Conservation (phyloP, 257 asterid genomes). For the Scutellaria barbata region DNA sequence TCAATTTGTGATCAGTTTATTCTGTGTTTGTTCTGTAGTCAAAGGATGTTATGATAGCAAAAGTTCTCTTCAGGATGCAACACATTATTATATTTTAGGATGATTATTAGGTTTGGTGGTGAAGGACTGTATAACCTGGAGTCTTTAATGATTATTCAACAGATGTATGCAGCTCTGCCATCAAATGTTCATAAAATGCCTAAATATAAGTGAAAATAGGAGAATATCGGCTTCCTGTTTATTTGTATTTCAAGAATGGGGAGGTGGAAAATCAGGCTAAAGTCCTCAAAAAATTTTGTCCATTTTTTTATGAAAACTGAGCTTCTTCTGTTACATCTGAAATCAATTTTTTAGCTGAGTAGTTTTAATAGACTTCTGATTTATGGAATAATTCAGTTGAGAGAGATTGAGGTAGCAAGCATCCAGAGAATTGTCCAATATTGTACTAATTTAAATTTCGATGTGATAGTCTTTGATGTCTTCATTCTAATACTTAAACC, state of each 20-base stretch:
- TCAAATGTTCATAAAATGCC: constrained; percentile 7
- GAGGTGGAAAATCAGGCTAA: constrained; percentile 3
- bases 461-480: constrained; percentile 6
- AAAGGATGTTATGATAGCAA: constrained; percentile 6
- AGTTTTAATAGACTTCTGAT: constrained; percentile 4
- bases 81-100: neutral
- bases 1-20: neutral
- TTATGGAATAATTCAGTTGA: constrained; percentile 10
- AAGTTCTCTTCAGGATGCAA: neutral
- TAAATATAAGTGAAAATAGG: constrained; percentile 7
- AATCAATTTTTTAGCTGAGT: constrained; percentile 8
- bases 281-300: neutral
- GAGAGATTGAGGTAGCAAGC: constrained; percentile 6
- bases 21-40: neutral
- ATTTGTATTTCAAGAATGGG: neutral
- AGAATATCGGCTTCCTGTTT: constrained; percentile 11
- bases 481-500: neutral
- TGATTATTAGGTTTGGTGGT: constrained; percentile 5
- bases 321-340: neutral
- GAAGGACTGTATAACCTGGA: neutral
- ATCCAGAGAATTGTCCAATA: constrained; percentile 7
- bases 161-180: constrained; percentile 1
- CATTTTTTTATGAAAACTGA: neutral
- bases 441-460: neutral
- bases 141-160: neutral